Base-by-base conservation (phyloP, 805 yeast genomes). In the Dipodascopsis uninucleata region DNA sequence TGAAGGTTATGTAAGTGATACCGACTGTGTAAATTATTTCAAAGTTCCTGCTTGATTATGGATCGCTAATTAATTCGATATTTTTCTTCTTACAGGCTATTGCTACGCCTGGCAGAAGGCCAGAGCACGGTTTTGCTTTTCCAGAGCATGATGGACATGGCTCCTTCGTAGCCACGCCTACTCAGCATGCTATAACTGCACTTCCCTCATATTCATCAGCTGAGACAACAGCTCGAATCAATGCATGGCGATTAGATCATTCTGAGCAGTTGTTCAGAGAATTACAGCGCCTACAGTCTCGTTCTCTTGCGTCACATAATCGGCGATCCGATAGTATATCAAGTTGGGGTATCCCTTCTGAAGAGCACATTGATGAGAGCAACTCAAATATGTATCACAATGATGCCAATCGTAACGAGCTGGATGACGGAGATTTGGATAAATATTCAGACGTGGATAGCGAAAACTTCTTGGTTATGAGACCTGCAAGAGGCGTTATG, bases 201-300 rank as follows among this genome's bases (percentile, higher is more conserved):
- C 26, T 43, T 16, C 41, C 38, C 10, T 43, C 53, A 3, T 35
- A 38, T 10, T 39, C 48, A 12, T 35, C 60, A 8, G 47, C 57
- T 14, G 69, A 67, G 21, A 36, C 63, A 28, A 52, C 60, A 31
- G 68, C 65, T 17, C 61, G 72, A 14, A 59, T 68, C 31, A 66
- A 67, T 51, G 66, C 66, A 16, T 68, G 72, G 72, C 49, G 72
- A 20, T 49, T 67, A 17, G 68, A 64, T 45, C 72, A 68, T 55
- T 60, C 67, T 10, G 58, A 60, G 42, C 58, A 59, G 6, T 53
- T 63, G 9, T 41, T 53, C 34, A 56, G 56, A 31, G 64, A 63
- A 45, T 50, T 61, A 28, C 58, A 55, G 41, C 49, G 55, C 23
- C 45, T 62, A 3, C 58, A 56, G 43, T 12, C 18, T 2, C 49